Conservation (phyloP, 345 rosid genomes). For the Cardamine occulta region DNA sequence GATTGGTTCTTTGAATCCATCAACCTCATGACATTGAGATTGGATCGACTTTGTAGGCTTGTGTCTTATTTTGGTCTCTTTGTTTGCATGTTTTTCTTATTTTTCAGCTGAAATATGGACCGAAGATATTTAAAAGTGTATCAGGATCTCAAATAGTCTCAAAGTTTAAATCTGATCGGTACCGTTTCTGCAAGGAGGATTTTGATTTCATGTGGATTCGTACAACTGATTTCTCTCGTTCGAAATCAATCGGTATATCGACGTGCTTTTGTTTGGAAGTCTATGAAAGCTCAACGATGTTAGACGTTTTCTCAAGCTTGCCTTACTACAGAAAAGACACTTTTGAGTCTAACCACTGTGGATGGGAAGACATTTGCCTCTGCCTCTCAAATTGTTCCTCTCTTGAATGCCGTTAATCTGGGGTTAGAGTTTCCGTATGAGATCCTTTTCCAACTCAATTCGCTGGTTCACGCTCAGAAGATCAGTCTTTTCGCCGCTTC, state of each 20-base stretch:
- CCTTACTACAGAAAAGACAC: slow-evolving; percentile 59
- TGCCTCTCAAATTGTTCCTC: slow-evolving; percentile 64
- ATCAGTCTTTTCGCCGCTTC: slow-evolving; percentile 63
- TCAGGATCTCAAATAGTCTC: slow-evolving; percentile 65
- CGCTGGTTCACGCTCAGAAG: slow-evolving; percentile 79
- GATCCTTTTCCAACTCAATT: slow-evolving; percentile 78
- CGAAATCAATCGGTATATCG: slow-evolving; percentile 71
- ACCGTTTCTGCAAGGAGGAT: slow-evolving; percentile 79
- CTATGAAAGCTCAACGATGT: slow-evolving; percentile 44
- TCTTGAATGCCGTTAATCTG: slow-evolving; percentile 46
- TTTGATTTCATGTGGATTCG: slow-evolving; percentile 86
- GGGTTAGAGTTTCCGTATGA: slow-evolving; percentile 60
- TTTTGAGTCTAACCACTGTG: slow-evolving; percentile 44
- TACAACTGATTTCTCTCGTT: slow-evolving; percentile 69
- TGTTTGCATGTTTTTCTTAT: slow-evolving; percentile 12
- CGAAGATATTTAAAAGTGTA: slow-evolving; percentile 64
- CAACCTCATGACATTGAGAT: slow-evolving; percentile 7
- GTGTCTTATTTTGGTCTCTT: slow-evolving; percentile 13
- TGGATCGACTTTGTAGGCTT: not conserved
- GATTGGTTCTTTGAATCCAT: slow-evolving; percentile 1
- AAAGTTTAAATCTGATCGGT: slow-evolving; percentile 63
- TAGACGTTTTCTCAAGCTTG: slow-evolving; percentile 55
- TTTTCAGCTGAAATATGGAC: slow-evolving; percentile 71
- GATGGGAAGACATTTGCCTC: slow-evolving; percentile 53
- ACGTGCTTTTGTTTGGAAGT: slow-evolving; percentile 70